Conservation (phyloP, 345 rosid species). For the Acer negundo region DNA sequence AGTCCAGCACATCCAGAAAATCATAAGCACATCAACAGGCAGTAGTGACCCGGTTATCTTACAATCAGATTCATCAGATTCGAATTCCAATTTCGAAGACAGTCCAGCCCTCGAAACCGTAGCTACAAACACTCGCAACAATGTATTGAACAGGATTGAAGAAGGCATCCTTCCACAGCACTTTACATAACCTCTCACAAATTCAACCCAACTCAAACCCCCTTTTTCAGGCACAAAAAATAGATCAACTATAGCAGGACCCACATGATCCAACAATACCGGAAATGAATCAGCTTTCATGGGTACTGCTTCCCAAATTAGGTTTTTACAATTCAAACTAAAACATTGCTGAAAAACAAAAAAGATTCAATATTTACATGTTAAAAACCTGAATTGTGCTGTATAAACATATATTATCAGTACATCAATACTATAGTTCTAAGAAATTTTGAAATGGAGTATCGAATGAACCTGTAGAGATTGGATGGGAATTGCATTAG, state of each 20-base stretch:
- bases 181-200: slow-evolving; percentile 69
- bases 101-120: slow-evolving; percentile 43
- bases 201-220: slow-evolving; percentile 69
- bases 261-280: slow-evolving; percentile 56
- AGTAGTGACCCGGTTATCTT: slow-evolving; percentile 59
- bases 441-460: no score
- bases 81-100: slow-evolving; percentile 61
- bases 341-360: slow-evolving; percentile 59
- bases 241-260: slow-evolving; percentile 61
- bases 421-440: background rate
- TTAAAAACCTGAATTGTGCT: background rate
- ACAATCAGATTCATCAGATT: slow-evolving; percentile 59
- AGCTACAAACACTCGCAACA: slow-evolving; percentile 55
- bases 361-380: background rate
- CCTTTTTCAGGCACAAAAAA: slow-evolving; percentile 57
- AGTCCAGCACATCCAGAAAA: slow-evolving; percentile 79
- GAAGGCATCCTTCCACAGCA: slow-evolving; percentile 82
- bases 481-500: slow-evolving; percentile 45
- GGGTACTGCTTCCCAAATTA: slow-evolving; percentile 43
- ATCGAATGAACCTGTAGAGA: slow-evolving; percentile 56
- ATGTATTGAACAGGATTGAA: slow-evolving; percentile 44
- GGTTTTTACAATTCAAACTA: slow-evolving; percentile 38
- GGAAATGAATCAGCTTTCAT: slow-evolving; percentile 44
- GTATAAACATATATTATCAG: background rate
- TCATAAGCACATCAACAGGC: slow-evolving; percentile 49